Base-by-base conservation (phyloP, 768 basidiomycete genomes). In the Cubamyces sp. region DNA sequence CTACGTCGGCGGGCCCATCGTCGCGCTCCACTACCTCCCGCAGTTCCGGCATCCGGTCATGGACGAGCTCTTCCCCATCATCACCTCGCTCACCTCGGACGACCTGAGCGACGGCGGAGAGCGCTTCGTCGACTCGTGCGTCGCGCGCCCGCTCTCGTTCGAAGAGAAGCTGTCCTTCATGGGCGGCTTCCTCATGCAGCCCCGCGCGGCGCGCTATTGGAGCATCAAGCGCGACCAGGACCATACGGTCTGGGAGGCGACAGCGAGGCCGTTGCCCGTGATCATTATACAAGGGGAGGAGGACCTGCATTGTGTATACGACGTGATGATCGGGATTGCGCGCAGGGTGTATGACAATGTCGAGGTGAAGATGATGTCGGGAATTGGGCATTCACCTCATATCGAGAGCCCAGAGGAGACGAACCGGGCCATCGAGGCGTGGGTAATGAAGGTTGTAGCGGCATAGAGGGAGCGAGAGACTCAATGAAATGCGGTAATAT, bases 401-500 rank as follows among this genome's bases (percentile, higher is more conserved):
- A 62, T 54, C 49, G 70, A 71, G 61, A 58, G 28, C n/a, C 50
- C 71, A 21, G 65, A 56, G 51, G 61, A 67, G 51, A 53, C 57
- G 15, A 68, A 70, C 43, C 41, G 46, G 25, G 3, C 23, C 3
- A 39, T 70, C 11, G 47, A 60, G 50, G 67, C 66, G 5, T 76
- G 75, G 37, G 73, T 76, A 50, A 64, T 69, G 18, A 71, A 64
- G 62, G 70, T 71, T 11, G 42, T 61, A 11, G 34, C 9, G 34
- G 9, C 34, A 7, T 9, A 34, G 34, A 34, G 1, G 11, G 34
- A 9, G 34, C 34, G 34, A 34, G 34, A 11, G 9, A 9, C n/a
- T n/a, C n/a, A 34, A 34, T 34, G 34, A 34, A 11, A 34, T 1
- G 11, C 11, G 34, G 34, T 9, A 9, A 7, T 1, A 34, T 5